A percentile compares a stretch with the other conserved stretches of the same genome.
Conservation (phyloP, 768 basidiomycete species). For the Lactarius sanguifluus region DNA sequence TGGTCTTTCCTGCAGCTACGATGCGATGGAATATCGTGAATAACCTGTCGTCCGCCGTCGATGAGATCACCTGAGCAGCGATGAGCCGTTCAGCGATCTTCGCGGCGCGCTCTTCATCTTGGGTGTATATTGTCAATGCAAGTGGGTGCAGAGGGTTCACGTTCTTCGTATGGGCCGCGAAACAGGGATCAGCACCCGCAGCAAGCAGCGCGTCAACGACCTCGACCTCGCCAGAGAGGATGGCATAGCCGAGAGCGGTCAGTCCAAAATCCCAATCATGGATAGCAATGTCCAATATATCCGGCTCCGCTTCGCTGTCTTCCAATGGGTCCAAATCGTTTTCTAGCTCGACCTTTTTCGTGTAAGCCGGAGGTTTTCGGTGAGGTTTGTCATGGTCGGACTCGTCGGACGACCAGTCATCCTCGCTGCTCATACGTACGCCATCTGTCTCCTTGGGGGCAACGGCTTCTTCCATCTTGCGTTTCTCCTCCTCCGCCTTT, state of each 20-base stretch:
- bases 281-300: slow-evolving; percentile 54
- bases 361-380: slow-evolving; percentile 32
- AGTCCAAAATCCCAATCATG: slow-evolving; percentile 61
- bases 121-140: slow-evolving; percentile 32
- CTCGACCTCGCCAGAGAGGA: slow-evolving; percentile 46
- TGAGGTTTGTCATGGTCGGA: slow-evolving; percentile 20
- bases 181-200: slow-evolving; percentile 48
- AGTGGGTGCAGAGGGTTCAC: slow-evolving; percentile 34
- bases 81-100: slow-evolving; percentile 36
- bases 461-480: slow-evolving; percentile 24
- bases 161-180: slow-evolving; percentile 37
- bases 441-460: slow-evolving; percentile 18
- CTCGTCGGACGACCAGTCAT: slow-evolving; percentile 29
- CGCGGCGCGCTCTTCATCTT: slow-evolving; percentile 31
- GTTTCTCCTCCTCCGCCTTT: slow-evolving; percentile 32
- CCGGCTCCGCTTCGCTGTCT: slow-evolving; percentile 49
- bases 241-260: slow-evolving; percentile 52
- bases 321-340: slow-evolving; percentile 45
- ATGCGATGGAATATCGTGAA: slow-evolving; percentile 37
- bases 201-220: slow-evolving; percentile 49
- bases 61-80: slow-evolving; percentile 34
- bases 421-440: slow-evolving; percentile 30
- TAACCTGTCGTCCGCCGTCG: slow-evolving; percentile 34
- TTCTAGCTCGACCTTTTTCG: slow-evolving; percentile 31
- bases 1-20: slow-evolving; percentile 31